Evolutionary conservation across 2,329 filamentous ascomycete genomes (phyloP).

Genomic region (Clonostachys solani): DNA sequence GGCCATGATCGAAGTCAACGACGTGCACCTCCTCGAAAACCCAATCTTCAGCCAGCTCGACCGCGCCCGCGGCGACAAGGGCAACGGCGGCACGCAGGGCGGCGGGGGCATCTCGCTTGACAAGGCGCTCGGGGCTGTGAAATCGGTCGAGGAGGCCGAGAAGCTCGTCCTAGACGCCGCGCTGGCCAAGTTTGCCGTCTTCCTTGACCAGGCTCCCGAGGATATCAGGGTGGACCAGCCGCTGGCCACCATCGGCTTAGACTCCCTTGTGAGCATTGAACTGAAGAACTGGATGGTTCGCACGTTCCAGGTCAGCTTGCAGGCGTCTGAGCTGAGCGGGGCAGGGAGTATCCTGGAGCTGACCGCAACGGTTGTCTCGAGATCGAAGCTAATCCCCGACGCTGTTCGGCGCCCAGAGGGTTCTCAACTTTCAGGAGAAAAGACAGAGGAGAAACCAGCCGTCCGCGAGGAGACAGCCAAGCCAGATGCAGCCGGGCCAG

Average conservation of each 20-base stretch:
- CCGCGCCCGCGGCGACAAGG: too few relatives aligned
- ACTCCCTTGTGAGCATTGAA: slow-evolving; percentile 15
- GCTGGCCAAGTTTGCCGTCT: slow-evolving; percentile 11
- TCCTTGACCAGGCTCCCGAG: slow-evolving; percentile 6
- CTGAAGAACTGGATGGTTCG: slow-evolving; percentile 14
- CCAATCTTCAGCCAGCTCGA: not conserved
- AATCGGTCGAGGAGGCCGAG: slow-evolving; percentile 8
- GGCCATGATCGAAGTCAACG: not conserved
- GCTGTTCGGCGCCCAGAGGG: too few relatives aligned
- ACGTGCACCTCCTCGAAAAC: not conserved
- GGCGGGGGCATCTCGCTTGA: not conserved
- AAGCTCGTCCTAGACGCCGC: slow-evolving; percentile 8
- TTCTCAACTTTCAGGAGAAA: too few relatives aligned
- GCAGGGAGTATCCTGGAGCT: slow-evolving; percentile 15
- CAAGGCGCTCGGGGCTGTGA: slow-evolving; percentile 3
- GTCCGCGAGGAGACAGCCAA: not conserved
- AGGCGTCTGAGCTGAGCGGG: slow-evolving; percentile 18
- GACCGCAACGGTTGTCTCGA: slow-evolving; percentile 12
- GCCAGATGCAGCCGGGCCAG: too few relatives aligned
- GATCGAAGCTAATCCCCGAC: slow-evolving; percentile 11
- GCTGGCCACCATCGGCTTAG: slow-evolving; percentile 10
- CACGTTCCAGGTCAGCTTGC: slow-evolving; percentile 14
- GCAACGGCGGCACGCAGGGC: too few relatives aligned
- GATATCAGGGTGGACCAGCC: slow-evolving; percentile 8
- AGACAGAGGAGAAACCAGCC: too few relatives aligned